Conservation (phyloP, 768 basidiomycete species). For the Hypholoma sublateritium region DNA sequence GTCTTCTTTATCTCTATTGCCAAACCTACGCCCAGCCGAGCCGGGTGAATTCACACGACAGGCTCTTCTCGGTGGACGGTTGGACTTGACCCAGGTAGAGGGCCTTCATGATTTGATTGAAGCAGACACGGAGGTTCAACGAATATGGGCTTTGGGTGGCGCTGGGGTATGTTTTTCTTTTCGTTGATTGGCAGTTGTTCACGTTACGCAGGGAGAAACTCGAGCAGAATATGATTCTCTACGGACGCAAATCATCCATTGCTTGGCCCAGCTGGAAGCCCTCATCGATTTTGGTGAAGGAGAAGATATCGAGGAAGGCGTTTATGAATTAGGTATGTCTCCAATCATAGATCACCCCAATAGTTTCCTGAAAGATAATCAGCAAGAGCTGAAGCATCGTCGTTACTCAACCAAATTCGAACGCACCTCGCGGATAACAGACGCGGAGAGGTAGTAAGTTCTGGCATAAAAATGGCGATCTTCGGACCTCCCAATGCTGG, state of each 20-base stretch:
- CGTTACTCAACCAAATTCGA: constrained; percentile 51
- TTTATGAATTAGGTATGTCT: constrained; percentile 64
- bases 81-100: constrained; percentile 89
- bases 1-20: constrained; percentile 56
- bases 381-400: constrained; percentile 55
- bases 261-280: constrained; percentile 81
- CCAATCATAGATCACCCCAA: not conserved
- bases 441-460: constrained; percentile 80
- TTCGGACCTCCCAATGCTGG: constrained; percentile 94
- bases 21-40: constrained; percentile 74
- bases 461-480: constrained; percentile 81
- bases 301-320: constrained; percentile 84
- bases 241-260: constrained; percentile 64
- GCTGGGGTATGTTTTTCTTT: constrained; percentile 54
- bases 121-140: constrained; percentile 83
- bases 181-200: not conserved
- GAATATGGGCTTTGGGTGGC: constrained; percentile 67
- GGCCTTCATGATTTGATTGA: constrained; percentile 85
- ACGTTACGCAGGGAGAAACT: constrained; percentile 55
- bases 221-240: constrained; percentile 62
- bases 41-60: constrained; percentile 89
- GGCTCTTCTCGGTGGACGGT: constrained; percentile 75
- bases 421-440: constrained; percentile 66
- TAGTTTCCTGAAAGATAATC: not conserved
- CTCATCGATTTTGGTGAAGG: constrained; percentile 93